Evolutionary conservation across 2,329 filamentous ascomycete genomes (phyloP), one percentile per base, ranked within the genome.

Genomic region (Trichophyton verrucosum): DNA sequence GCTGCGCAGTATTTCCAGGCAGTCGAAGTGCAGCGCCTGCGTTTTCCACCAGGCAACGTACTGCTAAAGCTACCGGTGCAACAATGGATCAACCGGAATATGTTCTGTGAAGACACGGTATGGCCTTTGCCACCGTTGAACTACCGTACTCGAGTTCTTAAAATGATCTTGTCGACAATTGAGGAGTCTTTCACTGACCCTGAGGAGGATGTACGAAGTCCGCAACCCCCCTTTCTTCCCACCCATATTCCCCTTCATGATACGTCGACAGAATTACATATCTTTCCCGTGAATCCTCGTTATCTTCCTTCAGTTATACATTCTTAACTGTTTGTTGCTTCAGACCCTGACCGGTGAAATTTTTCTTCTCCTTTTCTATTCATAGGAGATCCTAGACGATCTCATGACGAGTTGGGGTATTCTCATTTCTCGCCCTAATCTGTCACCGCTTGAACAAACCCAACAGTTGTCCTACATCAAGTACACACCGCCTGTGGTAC

Each of bases 381-480:
- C 33, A 64, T 75, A 96, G 91, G 90, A 87, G 72, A 85, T 96
- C 55, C 90, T 87, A 64, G 89, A 95, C 73, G 80, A 86, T 72
- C 81, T 96, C 68, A 88, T 92, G 81, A 78, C 79, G 60, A 77
- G 79, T 42, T 80, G 95, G 66, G 83, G 86, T 60, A 73, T 78
- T 63, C 79, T 94, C 24, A 79, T 95, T 61, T 78, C 80, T 20
- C 78, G 80, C 33, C 82, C 84, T 15, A 74, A 87, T 15, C 84
- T 82, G n/a, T 80, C 84, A 20, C 85, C 90, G 69, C 71, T 80
- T 27, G 76, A 80, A 44, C 82, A 85, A 61, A 87, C 83, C 24
- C 89, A 91, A 73, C 70, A 84, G 67, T 87, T 87, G 70, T 83
- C 83, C 36, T 86, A 86, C 70, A 87, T 95, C 61, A 90, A 86